phyloP scores from a whole-genome alignment of 306 rosid genomes.

The Fragaria vesca region DNA sequence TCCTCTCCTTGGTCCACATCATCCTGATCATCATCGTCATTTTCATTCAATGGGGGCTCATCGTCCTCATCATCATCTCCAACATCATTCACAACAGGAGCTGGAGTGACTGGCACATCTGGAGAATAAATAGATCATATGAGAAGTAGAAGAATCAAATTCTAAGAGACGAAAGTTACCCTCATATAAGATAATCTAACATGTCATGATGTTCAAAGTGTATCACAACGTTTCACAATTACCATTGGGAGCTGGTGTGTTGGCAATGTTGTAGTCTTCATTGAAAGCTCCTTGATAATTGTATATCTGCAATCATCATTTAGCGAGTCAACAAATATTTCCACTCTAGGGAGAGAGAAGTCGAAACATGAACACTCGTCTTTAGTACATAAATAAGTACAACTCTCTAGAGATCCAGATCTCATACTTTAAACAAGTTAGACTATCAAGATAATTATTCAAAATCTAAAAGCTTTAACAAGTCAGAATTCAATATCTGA shows the following conservation, averaged over 20 bases:
- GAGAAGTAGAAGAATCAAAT: neutral
- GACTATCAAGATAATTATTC: neutral
- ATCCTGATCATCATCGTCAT: slow-evolving; percentile 94
- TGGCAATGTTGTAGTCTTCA: slow-evolving; percentile 93
- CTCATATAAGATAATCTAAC: slow-evolving; percentile 11
- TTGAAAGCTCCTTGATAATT: slow-evolving; percentile 69
- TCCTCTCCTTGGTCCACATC: slow-evolving; percentile 91
- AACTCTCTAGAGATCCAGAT: neutral
- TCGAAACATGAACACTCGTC: neutral
- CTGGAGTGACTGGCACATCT: slow-evolving; percentile 87
- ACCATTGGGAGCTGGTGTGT: slow-evolving; percentile 95
- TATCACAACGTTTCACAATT: slow-evolving; percentile 14
- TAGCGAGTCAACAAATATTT: slow-evolving; percentile 13
- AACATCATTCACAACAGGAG: slow-evolving; percentile 45
- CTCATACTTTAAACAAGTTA: neutral
- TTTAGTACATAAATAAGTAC: neutral
- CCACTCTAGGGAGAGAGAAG: neutral
- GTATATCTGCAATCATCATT: slow-evolving; percentile 59
- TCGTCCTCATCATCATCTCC: slow-evolving; percentile 66
- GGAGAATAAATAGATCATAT: slow-evolving; percentile 11
- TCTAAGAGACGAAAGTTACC: slow-evolving; percentile 5
- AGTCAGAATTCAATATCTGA: neutral
- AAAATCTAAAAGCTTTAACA: neutral
- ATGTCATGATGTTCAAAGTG: slow-evolving; percentile 17
- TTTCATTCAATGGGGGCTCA: slow-evolving; percentile 91